A percentile compares a stretch with the other conserved stretches of the same genome.
Evolutionary conservation across 768 basidiomycete genomes (phyloP).

Genomic region (Hericium alpestre): DNA sequence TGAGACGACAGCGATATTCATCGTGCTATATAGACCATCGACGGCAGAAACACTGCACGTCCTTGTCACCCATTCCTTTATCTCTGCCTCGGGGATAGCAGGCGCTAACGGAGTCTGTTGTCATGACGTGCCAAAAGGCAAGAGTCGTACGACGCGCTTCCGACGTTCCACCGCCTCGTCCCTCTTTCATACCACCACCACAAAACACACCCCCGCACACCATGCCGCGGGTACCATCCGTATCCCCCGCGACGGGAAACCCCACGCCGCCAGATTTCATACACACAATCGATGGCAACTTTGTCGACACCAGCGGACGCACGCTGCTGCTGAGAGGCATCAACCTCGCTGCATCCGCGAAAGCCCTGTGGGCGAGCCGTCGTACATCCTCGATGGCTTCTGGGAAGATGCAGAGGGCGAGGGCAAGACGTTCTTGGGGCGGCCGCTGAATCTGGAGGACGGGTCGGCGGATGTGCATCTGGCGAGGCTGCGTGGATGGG

Average conservation of each 20-base stretch:
- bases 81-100: too few relatives aligned
- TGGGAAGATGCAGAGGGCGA: conserved; percentile 73
- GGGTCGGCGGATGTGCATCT: conserved; percentile 81
- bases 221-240: conserved; percentile 48
- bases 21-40: too few relatives aligned
- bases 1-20: too few relatives aligned
- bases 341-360: conserved; percentile 84
- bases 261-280: conserved; percentile 40
- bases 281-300: conserved; percentile 57
- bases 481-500: conserved; percentile 81
- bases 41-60: too few relatives aligned
- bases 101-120: too few relatives aligned
- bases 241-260: conserved; percentile 48
- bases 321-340: conserved; percentile 85
- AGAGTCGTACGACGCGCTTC: too few relatives aligned
- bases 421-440: conserved; percentile 58
- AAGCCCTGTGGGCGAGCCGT: conserved; percentile 63
- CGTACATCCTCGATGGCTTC: conserved; percentile 60
- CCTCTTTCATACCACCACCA: too few relatives aligned
- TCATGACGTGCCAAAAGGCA: too few relatives aligned
- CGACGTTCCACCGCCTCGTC: too few relatives aligned
- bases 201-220: neutral
- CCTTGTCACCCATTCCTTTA: too few relatives aligned
- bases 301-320: conserved; percentile 66
- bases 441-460: conserved; percentile 78